Conservation (phyloP, 2,329 filamentous ascomycete genomes). For the Verticillium klebahnii region DNA sequence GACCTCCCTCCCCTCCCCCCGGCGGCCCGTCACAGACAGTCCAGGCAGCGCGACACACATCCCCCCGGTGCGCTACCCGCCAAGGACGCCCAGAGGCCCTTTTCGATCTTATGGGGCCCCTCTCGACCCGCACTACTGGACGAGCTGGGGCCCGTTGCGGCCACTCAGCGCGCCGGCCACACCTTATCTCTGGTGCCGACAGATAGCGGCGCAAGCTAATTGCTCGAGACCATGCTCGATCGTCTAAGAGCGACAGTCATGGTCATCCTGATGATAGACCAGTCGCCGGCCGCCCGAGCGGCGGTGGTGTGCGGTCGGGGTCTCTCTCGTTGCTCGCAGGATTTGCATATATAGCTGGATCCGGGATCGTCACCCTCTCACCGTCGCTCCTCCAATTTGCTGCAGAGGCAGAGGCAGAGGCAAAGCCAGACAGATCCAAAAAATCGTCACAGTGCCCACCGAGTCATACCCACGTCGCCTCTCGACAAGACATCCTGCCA, state of each 20-base stretch:
- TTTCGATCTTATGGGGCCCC: not conserved
- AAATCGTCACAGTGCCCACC: not conserved
- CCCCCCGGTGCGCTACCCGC: not conserved
- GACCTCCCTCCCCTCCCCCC: not conserved
- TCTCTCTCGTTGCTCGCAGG: not conserved
- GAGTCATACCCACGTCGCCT: not conserved
- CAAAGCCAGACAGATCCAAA: not conserved
- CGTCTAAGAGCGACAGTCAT: constrained; percentile 1
- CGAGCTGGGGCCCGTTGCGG: not conserved
- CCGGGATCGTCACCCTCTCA: not conserved
- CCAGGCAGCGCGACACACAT: not conserved
- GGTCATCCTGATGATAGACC: not conserved
- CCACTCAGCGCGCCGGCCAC: constrained; percentile 2
- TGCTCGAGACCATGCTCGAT: constrained; percentile 1
- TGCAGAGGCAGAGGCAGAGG: too few species aligned
- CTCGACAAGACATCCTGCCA: not conserved
- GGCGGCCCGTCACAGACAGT: not conserved
- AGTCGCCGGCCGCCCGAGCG: not conserved
- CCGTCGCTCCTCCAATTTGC: not conserved
- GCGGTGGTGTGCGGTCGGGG: too few species aligned
- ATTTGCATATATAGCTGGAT: not conserved
- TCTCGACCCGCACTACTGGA: constrained; percentile 1
- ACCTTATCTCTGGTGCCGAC: constrained; percentile 3
- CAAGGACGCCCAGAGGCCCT: constrained; percentile 1
- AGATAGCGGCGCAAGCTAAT: constrained; percentile 1